These are phyloP conservation scores for Coemansia sp. DNA, from an alignment of 192 early-diverging fungal genomes.

Conservation along the genomic window DNA sequence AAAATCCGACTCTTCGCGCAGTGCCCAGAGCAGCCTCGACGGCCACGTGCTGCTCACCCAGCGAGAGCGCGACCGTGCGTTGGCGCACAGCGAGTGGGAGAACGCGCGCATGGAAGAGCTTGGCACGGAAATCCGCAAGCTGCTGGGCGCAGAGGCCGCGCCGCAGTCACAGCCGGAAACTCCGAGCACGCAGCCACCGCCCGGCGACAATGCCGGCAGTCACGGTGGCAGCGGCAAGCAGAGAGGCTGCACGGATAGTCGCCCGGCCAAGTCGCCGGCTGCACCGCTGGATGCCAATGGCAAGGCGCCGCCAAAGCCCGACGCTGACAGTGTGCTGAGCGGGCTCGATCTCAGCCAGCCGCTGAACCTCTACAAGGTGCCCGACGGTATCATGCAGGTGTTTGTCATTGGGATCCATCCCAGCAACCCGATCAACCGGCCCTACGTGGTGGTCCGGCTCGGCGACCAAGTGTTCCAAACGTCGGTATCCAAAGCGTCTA, in stretches of 20 bases:
- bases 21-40: not conserved
- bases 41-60: not conserved
- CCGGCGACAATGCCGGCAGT: not conserved
- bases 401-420: constrained; percentile 58
- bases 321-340: constrained; percentile 27
- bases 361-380: constrained; percentile 49
- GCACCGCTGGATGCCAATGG: not conserved
- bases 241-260: not conserved
- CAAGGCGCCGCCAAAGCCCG: constrained; percentile 4
- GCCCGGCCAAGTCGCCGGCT: too few relatives aligned
- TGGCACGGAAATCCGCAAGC: constrained; percentile 34
- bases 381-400: constrained; percentile 55
- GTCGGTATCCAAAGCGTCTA: constrained; percentile 53
- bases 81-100: constrained; percentile 29
- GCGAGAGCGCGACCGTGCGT: constrained; percentile 8
- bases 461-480: constrained; percentile 67
- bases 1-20: too few relatives aligned
- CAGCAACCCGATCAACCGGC: constrained; percentile 55
- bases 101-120: constrained; percentile 39
- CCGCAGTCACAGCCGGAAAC: not conserved
- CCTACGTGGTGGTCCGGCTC: constrained; percentile 62
- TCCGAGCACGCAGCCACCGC: not conserved
- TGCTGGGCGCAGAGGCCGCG: constrained; percentile 8
- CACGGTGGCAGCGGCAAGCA: not conserved
- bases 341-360: constrained; percentile 43